Base-by-base conservation (phyloP, 2,329 filamentous ascomycete species). In the Corynespora cassiicola region DNA sequence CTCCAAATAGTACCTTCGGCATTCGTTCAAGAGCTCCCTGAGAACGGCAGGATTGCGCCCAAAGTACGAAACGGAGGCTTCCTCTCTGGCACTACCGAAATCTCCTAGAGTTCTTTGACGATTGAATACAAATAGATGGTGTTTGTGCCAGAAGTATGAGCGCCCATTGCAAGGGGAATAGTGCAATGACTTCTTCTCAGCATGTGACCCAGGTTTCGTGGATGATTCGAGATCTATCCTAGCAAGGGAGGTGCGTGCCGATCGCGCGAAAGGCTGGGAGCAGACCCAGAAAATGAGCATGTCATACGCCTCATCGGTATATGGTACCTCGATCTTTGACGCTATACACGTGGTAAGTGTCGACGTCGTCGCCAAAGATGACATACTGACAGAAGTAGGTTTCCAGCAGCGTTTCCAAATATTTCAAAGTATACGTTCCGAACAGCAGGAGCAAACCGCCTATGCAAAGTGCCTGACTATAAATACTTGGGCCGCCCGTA, bases 61-160 rank as follows among this genome's bases (percentile, higher is more conserved):
- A 34, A 49, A 49, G 37, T 34, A 49, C 21, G 28, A 49, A 15
- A 49, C 7, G 11, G 10, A 39, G 37, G 29, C 45, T 46, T 49
- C 25, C 30, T 45, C 42, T 18, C 23, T 36, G 11, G 38, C 32
- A 37, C 3, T 32, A 22, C 42, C 31, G 17, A 46, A 40, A 18
- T 49, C 15, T 45, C 22, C 38, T 28, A 22, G 30, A 21, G 5
- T 49, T 42, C 34, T 14, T 25, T 40, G n/a, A 10, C 31, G 38
- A 19, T 33, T 20, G 24, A 49, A 49, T 36, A 49, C 20, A 22
- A 48, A 41, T 33, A 42, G 37, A 25, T 16, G 17, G 32, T 24
- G 12, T 21, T 45, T 42, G 17, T 45, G 27, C 42, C 29, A 45
- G 33, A 45, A 42, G 29, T 38, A 45, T n/a, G 16, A 48, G 45